phyloP scores from a whole-genome alignment of 2,329 filamentous ascomycete genomes.

The Colletotrichum euphorbiae region DNA sequence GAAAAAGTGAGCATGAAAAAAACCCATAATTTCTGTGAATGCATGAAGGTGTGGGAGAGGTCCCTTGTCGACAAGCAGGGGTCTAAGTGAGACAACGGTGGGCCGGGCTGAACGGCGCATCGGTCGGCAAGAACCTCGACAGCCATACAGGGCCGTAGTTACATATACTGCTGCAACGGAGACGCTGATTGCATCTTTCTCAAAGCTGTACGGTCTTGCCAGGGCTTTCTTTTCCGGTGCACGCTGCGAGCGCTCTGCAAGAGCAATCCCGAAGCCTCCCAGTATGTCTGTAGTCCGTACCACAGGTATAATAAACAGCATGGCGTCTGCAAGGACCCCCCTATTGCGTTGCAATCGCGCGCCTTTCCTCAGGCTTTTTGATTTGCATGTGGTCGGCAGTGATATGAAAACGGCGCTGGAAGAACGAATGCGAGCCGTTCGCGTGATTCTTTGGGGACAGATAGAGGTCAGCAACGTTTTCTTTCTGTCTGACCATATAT shows the following conservation, averaged over 20 bases:
- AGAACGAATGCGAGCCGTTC: neutral
- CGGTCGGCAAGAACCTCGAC: conserved; percentile 42
- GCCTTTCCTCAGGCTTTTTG: neutral
- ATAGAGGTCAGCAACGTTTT: no score
- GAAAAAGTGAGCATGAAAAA: conserved; percentile 1
- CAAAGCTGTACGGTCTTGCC: conserved; percentile 18
- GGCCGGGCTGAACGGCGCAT: conserved; percentile 41
- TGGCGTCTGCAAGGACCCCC: conserved; percentile 3
- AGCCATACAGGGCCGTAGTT: conserved; percentile 36
- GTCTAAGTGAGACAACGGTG: conserved; percentile 39
- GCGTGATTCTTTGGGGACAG: no score
- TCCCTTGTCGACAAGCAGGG: conserved; percentile 42
- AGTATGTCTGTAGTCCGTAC: conserved; percentile 13
- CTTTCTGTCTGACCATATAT: no score
- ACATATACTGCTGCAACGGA: conserved; percentile 35
- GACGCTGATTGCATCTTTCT: conserved; percentile 40
- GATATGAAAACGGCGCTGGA: neutral
- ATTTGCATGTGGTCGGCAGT: conserved; percentile 14
- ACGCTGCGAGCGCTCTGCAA: conserved; percentile 9
- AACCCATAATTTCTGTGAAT: conserved; percentile 35
- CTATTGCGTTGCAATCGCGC: neutral
- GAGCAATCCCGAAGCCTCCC: conserved; percentile 6
- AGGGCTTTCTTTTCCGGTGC: conserved; percentile 31
- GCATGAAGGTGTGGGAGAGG: conserved; percentile 42
- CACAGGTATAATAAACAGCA: neutral